Conservation (phyloP, 805 yeast species). For the Schwanniomyces pseudopolymorphus region DNA sequence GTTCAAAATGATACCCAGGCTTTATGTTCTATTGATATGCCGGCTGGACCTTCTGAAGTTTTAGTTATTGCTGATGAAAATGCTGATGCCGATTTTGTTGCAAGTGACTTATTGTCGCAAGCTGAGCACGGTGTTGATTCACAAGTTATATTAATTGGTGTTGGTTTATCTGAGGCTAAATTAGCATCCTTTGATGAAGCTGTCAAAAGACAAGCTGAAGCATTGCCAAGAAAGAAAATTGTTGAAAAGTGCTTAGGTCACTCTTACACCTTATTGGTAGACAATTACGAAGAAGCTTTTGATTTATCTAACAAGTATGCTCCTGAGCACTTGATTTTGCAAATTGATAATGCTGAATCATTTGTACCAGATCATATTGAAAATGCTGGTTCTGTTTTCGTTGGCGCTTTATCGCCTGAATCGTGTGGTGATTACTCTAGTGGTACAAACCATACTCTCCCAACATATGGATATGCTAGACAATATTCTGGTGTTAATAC, state of each 20-base stretch:
- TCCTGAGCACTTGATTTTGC: conserved; percentile 96
- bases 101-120: conserved; percentile 93
- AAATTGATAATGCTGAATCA: conserved; percentile 72
- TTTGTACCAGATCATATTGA: conserved; percentile 71
- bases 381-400: conserved; percentile 95
- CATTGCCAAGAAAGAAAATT: conserved; percentile 88
- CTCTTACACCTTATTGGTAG: conserved; percentile 76
- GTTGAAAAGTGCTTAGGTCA: conserved; percentile 90
- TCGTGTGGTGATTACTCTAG: conserved; percentile 97
- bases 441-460: conserved; percentile 98
- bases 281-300: conserved; percentile 75
- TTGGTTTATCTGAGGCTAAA: conserved; percentile 60
- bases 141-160: conserved; percentile 90
- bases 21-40: conserved; percentile 96
- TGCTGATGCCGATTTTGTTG: conserved; percentile 94
- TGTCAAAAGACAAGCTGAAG: conserved; percentile 77
- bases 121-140: conserved; percentile 99
- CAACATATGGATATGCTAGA: conserved; percentile 97
- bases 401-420: conserved; percentile 95
- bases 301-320: conserved; percentile 88
- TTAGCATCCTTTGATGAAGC: conserved; percentile 75
- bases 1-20: conserved; percentile 96
- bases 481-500: conserved; percentile 98
- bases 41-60: conserved; percentile 99
- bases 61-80: conserved; percentile 86